Percentiles rank a stretch among this genome's conserved stretches.
These are phyloP conservation scores for Pichia rugopelliculosa DNA, from an alignment of 805 yeast genomes.

Conservation along the genomic window DNA sequence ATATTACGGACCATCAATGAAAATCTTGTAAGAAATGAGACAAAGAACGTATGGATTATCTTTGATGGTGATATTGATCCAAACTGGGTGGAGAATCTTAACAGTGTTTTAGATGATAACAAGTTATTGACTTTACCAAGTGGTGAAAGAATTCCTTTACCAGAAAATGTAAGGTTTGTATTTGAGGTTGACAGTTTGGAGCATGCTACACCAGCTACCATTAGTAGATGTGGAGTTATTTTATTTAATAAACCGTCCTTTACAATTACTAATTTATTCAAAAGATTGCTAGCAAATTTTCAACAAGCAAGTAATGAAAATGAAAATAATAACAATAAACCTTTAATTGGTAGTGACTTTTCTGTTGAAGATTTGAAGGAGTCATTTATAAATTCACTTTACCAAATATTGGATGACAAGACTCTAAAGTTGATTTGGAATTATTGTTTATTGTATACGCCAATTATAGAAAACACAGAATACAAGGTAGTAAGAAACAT, in stretches of 20 bases:
- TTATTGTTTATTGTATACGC: not conserved
- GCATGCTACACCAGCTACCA: constrained; percentile 82
- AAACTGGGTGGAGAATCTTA: constrained; percentile 84
- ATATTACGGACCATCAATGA: constrained; percentile 51
- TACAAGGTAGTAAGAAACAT: not conserved
- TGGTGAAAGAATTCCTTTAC: constrained; percentile 75
- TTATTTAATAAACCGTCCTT: constrained; percentile 45
- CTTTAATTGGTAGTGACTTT: not conserved
- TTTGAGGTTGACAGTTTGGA: constrained; percentile 69
- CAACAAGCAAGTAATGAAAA: constrained; percentile 10
- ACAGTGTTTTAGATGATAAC: constrained; percentile 88
- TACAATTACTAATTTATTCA: constrained; percentile 8
- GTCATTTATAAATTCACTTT: constrained; percentile 2
- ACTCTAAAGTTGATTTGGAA: constrained; percentile 18
- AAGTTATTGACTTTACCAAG: constrained; percentile 73
- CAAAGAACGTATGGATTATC: constrained; percentile 61
- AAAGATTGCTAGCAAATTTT: constrained; percentile 12
- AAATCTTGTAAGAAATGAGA: constrained; percentile 51
- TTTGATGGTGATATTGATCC: constrained; percentile 95
- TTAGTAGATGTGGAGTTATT: constrained; percentile 86
- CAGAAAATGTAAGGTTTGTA: constrained; percentile 53
- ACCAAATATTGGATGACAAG: constrained; percentile 8
- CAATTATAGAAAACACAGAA: not conserved
- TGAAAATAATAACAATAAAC: constrained; percentile 7
- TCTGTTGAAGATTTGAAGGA: constrained; percentile 3